These are phyloP conservation scores for Aspergillus aculeatinus DNA, from an alignment of 2,329 filamentous ascomycete species.

Conservation along the genomic window DNA sequence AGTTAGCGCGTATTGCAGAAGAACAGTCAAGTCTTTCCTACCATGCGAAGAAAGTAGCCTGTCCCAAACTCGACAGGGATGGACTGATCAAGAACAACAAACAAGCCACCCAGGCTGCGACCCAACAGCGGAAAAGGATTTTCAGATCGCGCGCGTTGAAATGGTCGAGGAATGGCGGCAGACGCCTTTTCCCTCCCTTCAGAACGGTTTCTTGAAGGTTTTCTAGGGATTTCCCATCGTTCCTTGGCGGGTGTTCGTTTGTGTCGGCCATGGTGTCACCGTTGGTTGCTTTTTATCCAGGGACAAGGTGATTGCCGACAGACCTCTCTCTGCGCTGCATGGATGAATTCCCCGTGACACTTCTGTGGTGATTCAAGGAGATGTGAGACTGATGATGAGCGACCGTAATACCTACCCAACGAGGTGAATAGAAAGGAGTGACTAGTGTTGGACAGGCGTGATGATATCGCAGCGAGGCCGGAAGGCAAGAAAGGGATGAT, in stretches of 20 bases:
- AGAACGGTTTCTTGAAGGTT: background rate
- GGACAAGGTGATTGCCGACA: background rate
- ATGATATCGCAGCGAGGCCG: background rate
- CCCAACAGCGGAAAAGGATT: constrained; percentile 48
- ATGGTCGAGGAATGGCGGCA: constrained; percentile 41
- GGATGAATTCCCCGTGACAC: background rate
- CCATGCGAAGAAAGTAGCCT: constrained; percentile 47
- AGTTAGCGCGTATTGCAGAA: background rate
- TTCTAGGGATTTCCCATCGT: background rate
- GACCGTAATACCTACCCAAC: background rate
- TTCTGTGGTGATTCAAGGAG: no score
- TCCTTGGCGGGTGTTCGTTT: background rate
- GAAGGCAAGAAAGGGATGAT: no score
- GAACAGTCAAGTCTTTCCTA: background rate
- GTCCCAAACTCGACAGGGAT: constrained; percentile 41
- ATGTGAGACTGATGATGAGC: background rate
- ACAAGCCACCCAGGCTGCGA: constrained; percentile 48
- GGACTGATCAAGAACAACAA: constrained; percentile 52
- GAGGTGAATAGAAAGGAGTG: no score
- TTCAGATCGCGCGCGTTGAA: constrained; percentile 52
- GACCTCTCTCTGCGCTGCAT: background rate
- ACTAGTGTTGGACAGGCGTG: background rate
- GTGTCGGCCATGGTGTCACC: background rate
- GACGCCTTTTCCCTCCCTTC: background rate
- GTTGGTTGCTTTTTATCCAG: background rate